phyloP scores from a whole-genome alignment of 2,329 filamentous ascomycete species.

The Talaromyces amestolkiae region DNA sequence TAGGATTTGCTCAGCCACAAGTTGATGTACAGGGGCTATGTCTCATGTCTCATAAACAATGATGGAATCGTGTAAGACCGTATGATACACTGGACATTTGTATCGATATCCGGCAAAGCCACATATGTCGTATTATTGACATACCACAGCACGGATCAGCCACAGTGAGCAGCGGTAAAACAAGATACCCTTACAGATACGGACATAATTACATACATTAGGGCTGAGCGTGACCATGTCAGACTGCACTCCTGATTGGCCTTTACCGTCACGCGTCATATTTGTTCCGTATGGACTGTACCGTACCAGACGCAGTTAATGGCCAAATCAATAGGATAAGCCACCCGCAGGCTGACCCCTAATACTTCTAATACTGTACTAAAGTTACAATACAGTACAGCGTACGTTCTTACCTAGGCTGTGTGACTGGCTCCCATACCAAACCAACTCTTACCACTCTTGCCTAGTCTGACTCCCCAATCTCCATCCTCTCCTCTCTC shows the following conservation, averaged over 20 bases:
- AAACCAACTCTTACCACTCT: slow-evolving; percentile 6
- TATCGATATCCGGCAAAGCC: neutral
- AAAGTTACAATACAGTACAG: slow-evolving; percentile 1
- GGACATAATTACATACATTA: neutral
- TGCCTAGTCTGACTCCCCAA: slow-evolving; percentile 16
- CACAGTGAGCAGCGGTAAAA: neutral
- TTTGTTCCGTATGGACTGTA: neutral
- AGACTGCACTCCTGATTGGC: neutral
- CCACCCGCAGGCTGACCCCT: neutral
- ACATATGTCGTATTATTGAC: neutral
- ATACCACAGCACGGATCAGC: slow-evolving; percentile 3
- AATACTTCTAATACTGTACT: neutral
- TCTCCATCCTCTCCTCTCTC: slow-evolving; percentile 17
- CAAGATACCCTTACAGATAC: slow-evolving; percentile 4
- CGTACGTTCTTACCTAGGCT: neutral
- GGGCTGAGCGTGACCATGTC: slow-evolving; percentile 5
- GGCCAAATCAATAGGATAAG: neutral
- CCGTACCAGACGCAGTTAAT: neutral
- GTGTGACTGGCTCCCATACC: slow-evolving; percentile 6
- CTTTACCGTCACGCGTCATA: neutral
- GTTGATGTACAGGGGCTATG: neutral
- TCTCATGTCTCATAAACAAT: neutral
- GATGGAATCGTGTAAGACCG: neutral
- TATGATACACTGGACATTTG: neutral
- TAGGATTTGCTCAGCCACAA: slow-evolving; percentile 12